Evolutionary conservation across 495 filamentous ascomycete species (phyloP), one percentile per base, ranked within the genome.

Genomic region (Penicillium arizonense): DNA sequence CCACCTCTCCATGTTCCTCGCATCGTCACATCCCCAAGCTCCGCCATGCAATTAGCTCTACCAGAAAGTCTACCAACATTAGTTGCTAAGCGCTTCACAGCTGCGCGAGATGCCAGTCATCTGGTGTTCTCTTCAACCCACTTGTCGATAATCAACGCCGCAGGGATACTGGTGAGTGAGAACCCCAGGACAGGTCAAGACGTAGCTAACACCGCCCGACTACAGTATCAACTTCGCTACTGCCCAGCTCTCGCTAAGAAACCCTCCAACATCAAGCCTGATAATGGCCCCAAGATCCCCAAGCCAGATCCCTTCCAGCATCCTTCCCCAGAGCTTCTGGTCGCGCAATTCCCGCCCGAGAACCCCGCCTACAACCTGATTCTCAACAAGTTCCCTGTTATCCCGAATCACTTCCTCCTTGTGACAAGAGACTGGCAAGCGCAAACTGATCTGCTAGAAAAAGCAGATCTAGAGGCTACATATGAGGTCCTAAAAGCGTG

Each of bases 311-410:
- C 88, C 32, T 95, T 95, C 70, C 77, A 84, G 42, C 79, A 86
- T 48, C 89, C 88, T 1, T 67, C 76, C 0, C 64, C 74, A 16
- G 78, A 79, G 1, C 79, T 95, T 21, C 74, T 90, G 49, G 68
- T 93, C 50, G 72, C 81, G 35, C 70, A 80, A 12, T 65, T 87
- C 8, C 76, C 81, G 0, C 67, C 70, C 0, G 57, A 61, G n/a
- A 64, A 69, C 23, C 78, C 80, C 10, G 72, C 73, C 7, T 87
- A 93, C 67, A 68, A 77, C 52, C 75, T 93, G 34, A 81, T 93
- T 23, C 72, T 95, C 42, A 93, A 93, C 72, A 93, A 91, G 64
- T 95, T 83, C 62, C 87, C 90, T 14, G 78, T 95, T 16, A 88
- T 91, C 28, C 80, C 81, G 0, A 79, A 89, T 44, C 90, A 95